These are phyloP conservation scores for Oryza australiensis DNA, from an alignment of 176 grass and related monocot species.

Conservation along the genomic window DNA sequence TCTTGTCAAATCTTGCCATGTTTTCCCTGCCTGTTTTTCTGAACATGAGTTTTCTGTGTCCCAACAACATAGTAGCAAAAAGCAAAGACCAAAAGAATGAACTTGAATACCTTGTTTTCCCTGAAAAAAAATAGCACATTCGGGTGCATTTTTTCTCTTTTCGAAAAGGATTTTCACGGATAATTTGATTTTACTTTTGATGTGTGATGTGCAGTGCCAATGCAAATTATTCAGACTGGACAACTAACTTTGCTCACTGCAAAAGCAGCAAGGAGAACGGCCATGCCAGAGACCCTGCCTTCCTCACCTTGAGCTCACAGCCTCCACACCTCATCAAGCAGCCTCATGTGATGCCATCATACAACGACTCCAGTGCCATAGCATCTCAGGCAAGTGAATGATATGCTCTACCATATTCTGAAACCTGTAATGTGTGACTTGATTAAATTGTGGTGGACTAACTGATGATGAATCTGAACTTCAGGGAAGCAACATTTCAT, in stretches of 20 bases:
- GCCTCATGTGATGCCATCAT: constrained; percentile 31
- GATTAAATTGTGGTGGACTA: neutral
- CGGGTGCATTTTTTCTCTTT: neutral
- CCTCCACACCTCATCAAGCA: constrained; percentile 44
- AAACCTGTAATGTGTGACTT: constrained; percentile 27
- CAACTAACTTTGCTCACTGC: constrained; percentile 26
- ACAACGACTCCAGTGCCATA: constrained; percentile 42
- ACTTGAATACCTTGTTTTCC: neutral
- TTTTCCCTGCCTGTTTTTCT: neutral
- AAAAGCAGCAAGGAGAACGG: constrained; percentile 42
- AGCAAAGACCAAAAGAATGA: neutral
- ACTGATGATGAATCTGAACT: constrained; percentile 16
- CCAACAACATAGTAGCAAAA: neutral
- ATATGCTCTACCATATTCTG: neutral
- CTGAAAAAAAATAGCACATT: neutral
- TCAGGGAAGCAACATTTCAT: constrained; percentile 11
- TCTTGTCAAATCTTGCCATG: neutral
- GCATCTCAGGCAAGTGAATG: constrained; percentile 48
- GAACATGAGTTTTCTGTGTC: neutral
- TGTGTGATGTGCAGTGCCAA: constrained; percentile 15
- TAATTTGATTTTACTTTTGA: neutral
- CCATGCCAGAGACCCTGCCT: constrained; percentile 34
- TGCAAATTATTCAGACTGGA: constrained; percentile 40
- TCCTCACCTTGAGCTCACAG: constrained; percentile 53
- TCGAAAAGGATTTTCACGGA: neutral